These are phyloP conservation scores for Tricholoma terreum DNA, from an alignment of 768 basidiomycete genomes.

Conservation along the genomic window DNA sequence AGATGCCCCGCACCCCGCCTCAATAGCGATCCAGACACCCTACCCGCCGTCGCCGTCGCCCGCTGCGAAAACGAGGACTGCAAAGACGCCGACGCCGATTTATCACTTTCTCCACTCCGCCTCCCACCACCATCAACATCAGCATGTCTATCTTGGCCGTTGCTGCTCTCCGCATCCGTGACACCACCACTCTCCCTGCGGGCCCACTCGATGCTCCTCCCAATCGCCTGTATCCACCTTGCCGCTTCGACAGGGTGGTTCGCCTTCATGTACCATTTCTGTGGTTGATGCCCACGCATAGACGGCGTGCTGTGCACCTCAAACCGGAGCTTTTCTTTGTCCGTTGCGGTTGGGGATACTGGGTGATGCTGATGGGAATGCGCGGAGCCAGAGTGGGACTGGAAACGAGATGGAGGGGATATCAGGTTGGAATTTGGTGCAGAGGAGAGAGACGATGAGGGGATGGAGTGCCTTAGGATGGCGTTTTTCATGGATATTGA, in stretches of 20 bases:
- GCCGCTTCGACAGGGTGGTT: slow-evolving; percentile 88
- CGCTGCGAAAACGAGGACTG: slow-evolving; percentile 19
- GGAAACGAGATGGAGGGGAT: background rate
- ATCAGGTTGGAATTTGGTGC: background rate
- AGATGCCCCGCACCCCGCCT: background rate
- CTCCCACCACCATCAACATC: slow-evolving; percentile 25
- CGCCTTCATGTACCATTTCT: slow-evolving; percentile 83
- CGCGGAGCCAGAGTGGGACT: background rate
- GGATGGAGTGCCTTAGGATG: slow-evolving; percentile 48
- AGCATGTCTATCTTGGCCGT: slow-evolving; percentile 1
- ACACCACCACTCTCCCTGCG: slow-evolving; percentile 36
- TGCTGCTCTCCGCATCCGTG: slow-evolving; percentile 11
- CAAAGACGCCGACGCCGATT: slow-evolving; percentile 30
- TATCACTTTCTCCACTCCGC: slow-evolving; percentile 48
- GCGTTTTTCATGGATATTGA: slow-evolving; percentile 87
- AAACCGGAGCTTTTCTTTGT: slow-evolving; percentile 64
- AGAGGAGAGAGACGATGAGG: background rate
- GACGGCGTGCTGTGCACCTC: slow-evolving; percentile 70
- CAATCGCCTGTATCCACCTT: slow-evolving; percentile 80
- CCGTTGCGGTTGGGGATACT: background rate
- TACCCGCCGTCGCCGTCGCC: slow-evolving; percentile 3
- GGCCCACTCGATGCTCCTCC: slow-evolving; percentile 70
- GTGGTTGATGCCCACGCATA: slow-evolving; percentile 42
- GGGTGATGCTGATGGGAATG: background rate
- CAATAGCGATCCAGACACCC: slow-evolving; percentile 14